phyloP scores from a whole-genome alignment of 2,329 filamentous ascomycete genomes.

The Nemania abortiva region DNA sequence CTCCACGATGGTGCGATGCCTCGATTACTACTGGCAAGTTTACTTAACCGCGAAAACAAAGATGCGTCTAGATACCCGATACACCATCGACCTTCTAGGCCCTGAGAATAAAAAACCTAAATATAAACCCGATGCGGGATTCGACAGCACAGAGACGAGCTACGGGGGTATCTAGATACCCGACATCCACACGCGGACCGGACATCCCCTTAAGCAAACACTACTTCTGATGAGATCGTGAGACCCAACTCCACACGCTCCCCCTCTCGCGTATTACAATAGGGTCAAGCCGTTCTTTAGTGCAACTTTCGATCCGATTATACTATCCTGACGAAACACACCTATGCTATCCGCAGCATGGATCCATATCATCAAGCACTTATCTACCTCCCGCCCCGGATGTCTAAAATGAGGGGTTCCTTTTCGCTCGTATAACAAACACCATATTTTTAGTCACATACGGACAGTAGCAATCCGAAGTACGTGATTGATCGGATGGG shows the following conservation, averaged over 20 bases:
- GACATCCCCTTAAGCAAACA: constrained; percentile 71
- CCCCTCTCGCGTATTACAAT: constrained; percentile 57
- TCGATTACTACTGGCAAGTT: background rate
- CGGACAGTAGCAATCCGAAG: too few relatives aligned
- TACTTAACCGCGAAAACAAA: background rate
- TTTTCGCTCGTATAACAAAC: too few relatives aligned
- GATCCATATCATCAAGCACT: too few relatives aligned
- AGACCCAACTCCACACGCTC: constrained; percentile 69
- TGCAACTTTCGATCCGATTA: background rate
- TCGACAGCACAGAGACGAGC: constrained; percentile 61
- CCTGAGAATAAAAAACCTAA: background rate
- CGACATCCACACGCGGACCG: constrained; percentile 68
- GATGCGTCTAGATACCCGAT: background rate
- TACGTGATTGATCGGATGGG: too few relatives aligned
- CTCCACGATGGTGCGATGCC: too few relatives aligned
- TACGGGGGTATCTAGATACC: constrained; percentile 71
- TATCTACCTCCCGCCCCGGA: too few relatives aligned
- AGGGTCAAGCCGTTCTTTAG: background rate
- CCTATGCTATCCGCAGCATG: too few relatives aligned
- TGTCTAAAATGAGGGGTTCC: too few relatives aligned
- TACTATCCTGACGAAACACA: too few relatives aligned
- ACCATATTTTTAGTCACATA: too few relatives aligned
- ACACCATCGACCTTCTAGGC: background rate
- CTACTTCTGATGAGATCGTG: constrained; percentile 68
- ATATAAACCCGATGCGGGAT: constrained; percentile 49